Conservation (phyloP, 2,329 filamentous ascomycete species). For the Xylaria sp. region DNA sequence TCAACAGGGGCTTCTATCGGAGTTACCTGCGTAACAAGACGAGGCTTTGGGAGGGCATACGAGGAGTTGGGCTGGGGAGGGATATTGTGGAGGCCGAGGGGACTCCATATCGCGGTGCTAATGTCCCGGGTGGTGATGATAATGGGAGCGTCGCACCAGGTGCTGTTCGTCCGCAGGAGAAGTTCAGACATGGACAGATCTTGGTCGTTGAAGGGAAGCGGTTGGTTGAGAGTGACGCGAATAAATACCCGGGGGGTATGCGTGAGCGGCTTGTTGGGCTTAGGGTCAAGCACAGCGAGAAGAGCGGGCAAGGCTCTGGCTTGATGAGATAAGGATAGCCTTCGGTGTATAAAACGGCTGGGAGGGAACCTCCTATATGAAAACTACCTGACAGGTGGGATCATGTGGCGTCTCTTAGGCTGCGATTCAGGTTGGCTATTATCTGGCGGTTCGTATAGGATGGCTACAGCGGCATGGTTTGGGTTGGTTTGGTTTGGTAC, state of each 20-base stretch:
- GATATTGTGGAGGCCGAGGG: constrained; percentile 13
- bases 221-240: constrained; percentile 6
- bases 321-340: too few species aligned
- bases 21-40: constrained; percentile 27
- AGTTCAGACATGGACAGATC: constrained; percentile 21
- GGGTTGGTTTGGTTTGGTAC: background rate
- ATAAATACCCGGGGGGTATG: constrained; percentile 22
- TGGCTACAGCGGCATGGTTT: background rate
- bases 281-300: background rate
- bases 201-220: constrained; percentile 23
- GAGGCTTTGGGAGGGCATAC: constrained; percentile 16
- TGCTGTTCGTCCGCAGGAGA: constrained; percentile 11
- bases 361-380: background rate
- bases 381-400: too few species aligned
- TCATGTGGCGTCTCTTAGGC: background rate
- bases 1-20: constrained; percentile 56
- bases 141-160: background rate
- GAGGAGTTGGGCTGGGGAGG: background rate
- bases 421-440: background rate
- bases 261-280: constrained; percentile 17
- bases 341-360: background rate
- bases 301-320: background rate
- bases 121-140: background rate
- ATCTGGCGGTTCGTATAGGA: background rate
- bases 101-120: background rate